Evolutionary conservation across 1,139 yeast species (phyloP).

Genomic region (Kluyveromyces sp.): DNA sequence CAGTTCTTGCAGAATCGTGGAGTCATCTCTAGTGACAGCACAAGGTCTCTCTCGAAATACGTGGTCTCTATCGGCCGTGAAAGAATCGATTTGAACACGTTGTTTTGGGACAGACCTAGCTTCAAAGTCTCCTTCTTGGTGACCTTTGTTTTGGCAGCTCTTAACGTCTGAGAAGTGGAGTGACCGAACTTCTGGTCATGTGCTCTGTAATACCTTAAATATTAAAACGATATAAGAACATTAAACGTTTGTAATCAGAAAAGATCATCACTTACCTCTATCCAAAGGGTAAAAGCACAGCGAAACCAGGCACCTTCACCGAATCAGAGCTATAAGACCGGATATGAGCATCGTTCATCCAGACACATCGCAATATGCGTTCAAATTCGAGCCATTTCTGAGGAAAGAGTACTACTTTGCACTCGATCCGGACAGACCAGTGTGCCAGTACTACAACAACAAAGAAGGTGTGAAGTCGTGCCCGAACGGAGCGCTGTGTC

Average conservation of each 20-base stretch:
- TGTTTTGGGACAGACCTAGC: slow-evolving; percentile 21
- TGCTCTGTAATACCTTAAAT: too few species aligned
- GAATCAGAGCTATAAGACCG: too few species aligned
- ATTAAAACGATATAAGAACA: too few species aligned
- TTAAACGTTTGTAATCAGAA: neutral
- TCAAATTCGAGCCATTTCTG: slow-evolving; percentile 80
- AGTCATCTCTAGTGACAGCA: slow-evolving; percentile 16
- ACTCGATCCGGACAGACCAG: slow-evolving; percentile 83
- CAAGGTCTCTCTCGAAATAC: slow-evolving; percentile 15
- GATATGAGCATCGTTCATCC: slow-evolving; percentile 34
- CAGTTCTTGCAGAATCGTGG: slow-evolving; percentile 22
- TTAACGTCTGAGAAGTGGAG: slow-evolving; percentile 15
- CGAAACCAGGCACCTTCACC: neutral
- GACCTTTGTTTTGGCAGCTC: slow-evolving; percentile 20
- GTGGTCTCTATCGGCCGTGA: slow-evolving; percentile 16
- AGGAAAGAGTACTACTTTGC: slow-evolving; percentile 77
- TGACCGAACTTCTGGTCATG: too few species aligned
- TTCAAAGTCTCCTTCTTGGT: slow-evolving; percentile 20
- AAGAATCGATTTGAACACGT: slow-evolving; percentile 18
- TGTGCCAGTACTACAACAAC: slow-evolving; percentile 63
- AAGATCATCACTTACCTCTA: neutral
- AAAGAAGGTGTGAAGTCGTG: slow-evolving; percentile 57
- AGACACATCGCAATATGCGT: slow-evolving; percentile 39
- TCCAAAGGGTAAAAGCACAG: neutral
- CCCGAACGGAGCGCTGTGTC: slow-evolving; percentile 79